Conservation (phyloP, 1,284 basidiomycete species). For the Cutaneotrichosporon sp. region DNA sequence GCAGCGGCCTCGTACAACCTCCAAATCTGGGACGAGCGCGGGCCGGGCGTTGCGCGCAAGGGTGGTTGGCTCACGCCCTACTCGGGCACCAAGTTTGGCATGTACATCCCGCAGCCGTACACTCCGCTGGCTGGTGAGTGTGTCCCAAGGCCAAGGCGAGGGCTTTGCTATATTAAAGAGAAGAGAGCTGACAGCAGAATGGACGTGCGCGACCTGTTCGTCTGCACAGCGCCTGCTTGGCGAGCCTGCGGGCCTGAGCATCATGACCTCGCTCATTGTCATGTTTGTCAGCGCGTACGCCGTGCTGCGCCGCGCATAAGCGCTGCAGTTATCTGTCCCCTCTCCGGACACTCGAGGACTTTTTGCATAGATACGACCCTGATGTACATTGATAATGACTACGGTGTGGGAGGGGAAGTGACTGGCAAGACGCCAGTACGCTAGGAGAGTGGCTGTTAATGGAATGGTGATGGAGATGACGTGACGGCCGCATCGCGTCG, state of each 20-base stretch:
- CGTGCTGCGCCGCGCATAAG: constrained; percentile 56
- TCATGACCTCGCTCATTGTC: constrained; percentile 67
- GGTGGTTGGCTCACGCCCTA: constrained; percentile 73
- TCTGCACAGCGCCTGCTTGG: constrained; percentile 53
- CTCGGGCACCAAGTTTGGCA: constrained; percentile 69
- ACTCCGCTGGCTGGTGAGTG: constrained; percentile 55
- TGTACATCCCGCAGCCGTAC: constrained; percentile 79
- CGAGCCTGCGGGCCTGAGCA: constrained; percentile 65
- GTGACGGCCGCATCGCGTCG: background rate
- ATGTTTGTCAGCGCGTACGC: constrained; percentile 71
- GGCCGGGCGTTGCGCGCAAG: constrained; percentile 60
- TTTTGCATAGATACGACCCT: constrained; percentile 13
- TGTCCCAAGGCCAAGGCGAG: background rate
- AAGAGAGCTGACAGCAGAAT: constrained; percentile 46
- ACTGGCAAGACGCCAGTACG: too few species aligned
- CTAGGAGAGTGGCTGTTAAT: too few species aligned
- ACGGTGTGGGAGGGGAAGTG: background rate
- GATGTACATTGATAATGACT: constrained; percentile 13
- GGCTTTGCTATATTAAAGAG: too few species aligned
- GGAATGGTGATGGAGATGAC: background rate
- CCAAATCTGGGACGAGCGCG: constrained; percentile 74
- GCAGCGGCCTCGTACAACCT: constrained; percentile 73
- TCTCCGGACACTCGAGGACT: background rate
- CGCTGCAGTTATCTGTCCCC: background rate
- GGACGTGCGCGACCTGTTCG: constrained; percentile 71